Evolutionary conservation across 768 basidiomycete species (phyloP), one percentile per base, ranked within the genome.

Genomic region (Tulasnella calospora): DNA sequence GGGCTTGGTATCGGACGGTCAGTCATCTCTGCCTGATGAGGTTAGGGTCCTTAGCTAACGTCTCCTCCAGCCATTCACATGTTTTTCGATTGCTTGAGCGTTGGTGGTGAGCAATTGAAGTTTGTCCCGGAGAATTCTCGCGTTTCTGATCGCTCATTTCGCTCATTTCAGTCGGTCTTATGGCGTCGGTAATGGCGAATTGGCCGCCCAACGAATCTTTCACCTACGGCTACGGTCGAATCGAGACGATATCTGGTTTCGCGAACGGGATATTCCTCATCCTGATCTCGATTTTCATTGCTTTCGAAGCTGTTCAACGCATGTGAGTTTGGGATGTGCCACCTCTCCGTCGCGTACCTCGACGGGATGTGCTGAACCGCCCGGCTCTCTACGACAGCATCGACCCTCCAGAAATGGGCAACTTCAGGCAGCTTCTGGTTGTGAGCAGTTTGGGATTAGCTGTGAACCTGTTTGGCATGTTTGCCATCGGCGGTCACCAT

Each of bases 81-180:
- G 98, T 94, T 95, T 15, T 99, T 99, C 81, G 98, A 99, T 85
- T 99, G 98, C 83, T 91, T 98, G 89, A 97, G 97, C 0, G 95
- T 99, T 74, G 76, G 67, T 23, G 76, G 76, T 78, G 23, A 41
- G 76, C 1, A 15, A 13, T 10, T 38, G 15, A 35, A 3, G 10
- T 6, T 35, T 27, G 33, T 55, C 27, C 27, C 1, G 23, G 13
- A 21, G 17, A 33, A 33, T 2, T n/a, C 10, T 3, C 9, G 74
- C 17, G n/a, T 15, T 30, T 21, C 55, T 36, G 8, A 71, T 38
- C 7, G 30, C 30, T 74, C 3, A 21, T 21, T 19, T 40, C 55
- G 67, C 17, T 10, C 36, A 10, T n/a, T 78, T 95, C 91, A 0
- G 94, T 99, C 74, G 98, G 98, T 2, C 88, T 99, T 3, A 90